phyloP scores from a whole-genome alignment of 176 grass and related monocot species.

The Musa beccarii region DNA sequence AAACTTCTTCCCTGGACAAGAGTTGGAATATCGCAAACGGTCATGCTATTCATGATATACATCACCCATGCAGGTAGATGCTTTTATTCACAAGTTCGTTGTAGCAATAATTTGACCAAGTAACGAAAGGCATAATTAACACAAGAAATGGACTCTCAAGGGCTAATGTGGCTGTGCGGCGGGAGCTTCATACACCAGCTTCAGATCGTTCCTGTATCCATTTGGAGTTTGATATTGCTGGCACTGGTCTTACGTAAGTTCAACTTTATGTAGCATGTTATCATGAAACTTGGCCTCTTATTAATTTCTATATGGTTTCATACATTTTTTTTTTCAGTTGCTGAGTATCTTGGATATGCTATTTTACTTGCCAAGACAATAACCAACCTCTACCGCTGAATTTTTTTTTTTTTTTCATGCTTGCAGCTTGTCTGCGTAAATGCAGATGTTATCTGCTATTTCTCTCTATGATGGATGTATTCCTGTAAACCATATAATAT shows the following conservation, averaged over 20 bases:
- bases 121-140: neutral
- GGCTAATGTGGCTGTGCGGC: constrained; percentile 56
- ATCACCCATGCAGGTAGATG: constrained; percentile 75
- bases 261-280: neutral
- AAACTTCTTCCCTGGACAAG: constrained; percentile 48
- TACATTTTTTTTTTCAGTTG: neutral
- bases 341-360: neutral
- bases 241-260: constrained; percentile 67
- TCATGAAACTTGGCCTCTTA: neutral
- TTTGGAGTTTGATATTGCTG: constrained; percentile 87
- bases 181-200: constrained; percentile 78
- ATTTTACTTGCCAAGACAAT: neutral
- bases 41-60: constrained; percentile 68
- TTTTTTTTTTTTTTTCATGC: neutral
- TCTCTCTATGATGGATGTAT: no score
- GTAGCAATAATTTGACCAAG: neutral
- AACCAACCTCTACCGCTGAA: neutral
- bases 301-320: neutral
- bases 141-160: constrained; percentile 30
- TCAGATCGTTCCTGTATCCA: constrained; percentile 89
- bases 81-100: constrained; percentile 4
- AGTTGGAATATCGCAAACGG: constrained; percentile 81
- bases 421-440: neutral
- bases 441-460: neutral
- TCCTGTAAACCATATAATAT: no score